Conservation (phyloP, 176 grass and related monocot genomes). For the Oryza brachyantha region DNA sequence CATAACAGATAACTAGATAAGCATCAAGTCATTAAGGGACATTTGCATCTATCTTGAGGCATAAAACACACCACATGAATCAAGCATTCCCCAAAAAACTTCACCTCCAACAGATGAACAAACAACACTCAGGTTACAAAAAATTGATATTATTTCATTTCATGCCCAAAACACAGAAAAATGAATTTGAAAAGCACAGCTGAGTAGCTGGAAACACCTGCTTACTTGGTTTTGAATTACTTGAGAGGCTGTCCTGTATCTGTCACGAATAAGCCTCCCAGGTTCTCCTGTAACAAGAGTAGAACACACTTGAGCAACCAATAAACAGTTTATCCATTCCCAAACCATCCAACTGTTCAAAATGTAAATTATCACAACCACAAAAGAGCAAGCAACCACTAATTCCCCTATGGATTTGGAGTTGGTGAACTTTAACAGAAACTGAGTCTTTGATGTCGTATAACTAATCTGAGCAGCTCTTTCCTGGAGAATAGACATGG, state of each 20-base stretch:
- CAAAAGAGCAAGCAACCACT: no score
- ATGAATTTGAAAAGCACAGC: constrained; percentile 3
- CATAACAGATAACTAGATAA: background rate
- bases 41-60: constrained; percentile 3
- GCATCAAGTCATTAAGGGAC: constrained; percentile 1
- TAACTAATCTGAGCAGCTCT: no score
- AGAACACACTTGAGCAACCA: constrained; percentile 17
- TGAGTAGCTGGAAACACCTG: constrained; percentile 32
- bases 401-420: no score
- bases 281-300: constrained; percentile 71
- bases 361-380: no score
- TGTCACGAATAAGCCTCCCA: constrained; percentile 81
- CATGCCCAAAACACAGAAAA: constrained; percentile 3
- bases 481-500: no score
- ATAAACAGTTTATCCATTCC: no score
- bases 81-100: background rate
- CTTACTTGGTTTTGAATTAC: constrained; percentile 95
- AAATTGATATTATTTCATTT: background rate
- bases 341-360: no score
- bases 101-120: background rate
- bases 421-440: no score
- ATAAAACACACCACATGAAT: constrained; percentile 8
- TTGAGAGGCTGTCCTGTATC: constrained; percentile 88
- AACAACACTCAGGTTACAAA: background rate
- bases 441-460: no score